These are phyloP conservation scores for Penicillium ucsense DNA, from an alignment of 495 filamentous ascomycete species.

Conservation along the genomic window DNA sequence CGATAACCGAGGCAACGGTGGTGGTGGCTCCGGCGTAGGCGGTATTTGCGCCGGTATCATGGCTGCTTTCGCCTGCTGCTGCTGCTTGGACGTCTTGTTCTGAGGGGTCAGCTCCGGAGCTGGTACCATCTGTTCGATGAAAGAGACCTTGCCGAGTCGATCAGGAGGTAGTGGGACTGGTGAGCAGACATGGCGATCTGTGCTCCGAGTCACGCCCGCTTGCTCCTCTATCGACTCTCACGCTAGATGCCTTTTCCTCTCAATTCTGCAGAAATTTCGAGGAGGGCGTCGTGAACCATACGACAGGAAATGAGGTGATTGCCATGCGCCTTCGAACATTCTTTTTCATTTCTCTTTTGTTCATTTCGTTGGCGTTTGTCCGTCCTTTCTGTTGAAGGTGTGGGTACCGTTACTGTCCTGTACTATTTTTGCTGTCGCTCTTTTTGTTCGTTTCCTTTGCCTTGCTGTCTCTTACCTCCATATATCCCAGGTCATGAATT, in stretches of 20 bases:
- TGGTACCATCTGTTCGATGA: no score
- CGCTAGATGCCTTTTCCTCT: no score
- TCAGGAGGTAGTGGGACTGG: no score
- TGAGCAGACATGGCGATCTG: not conserved
- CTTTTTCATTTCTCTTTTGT: not conserved
- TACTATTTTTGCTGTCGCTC: not conserved
- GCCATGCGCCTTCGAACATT: not conserved
- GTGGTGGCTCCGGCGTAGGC: conserved; percentile 19
- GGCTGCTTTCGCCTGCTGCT: conserved; percentile 43
- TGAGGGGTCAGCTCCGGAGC: conserved; percentile 10
- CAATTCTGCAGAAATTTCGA: no score
- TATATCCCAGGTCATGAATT: conserved; percentile 6
- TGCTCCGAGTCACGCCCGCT: not conserved
- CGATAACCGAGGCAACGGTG: conserved; percentile 16
- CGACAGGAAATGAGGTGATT: not conserved
- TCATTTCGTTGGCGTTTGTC: not conserved
- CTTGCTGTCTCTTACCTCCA: conserved; percentile 1
- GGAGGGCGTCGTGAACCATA: no score
- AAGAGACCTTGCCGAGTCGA: not conserved
- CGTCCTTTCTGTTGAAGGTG: not conserved
- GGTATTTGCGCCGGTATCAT: conserved; percentile 40
- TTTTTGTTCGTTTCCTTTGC: not conserved
- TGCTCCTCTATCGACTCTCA: no score
- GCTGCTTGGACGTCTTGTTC: conserved; percentile 46
- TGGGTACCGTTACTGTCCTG: no score